Evolutionary conservation across 2,329 filamentous ascomycete genomes (phyloP), one percentile per base, ranked within the genome.

Genomic region (Microsporum canis): DNA sequence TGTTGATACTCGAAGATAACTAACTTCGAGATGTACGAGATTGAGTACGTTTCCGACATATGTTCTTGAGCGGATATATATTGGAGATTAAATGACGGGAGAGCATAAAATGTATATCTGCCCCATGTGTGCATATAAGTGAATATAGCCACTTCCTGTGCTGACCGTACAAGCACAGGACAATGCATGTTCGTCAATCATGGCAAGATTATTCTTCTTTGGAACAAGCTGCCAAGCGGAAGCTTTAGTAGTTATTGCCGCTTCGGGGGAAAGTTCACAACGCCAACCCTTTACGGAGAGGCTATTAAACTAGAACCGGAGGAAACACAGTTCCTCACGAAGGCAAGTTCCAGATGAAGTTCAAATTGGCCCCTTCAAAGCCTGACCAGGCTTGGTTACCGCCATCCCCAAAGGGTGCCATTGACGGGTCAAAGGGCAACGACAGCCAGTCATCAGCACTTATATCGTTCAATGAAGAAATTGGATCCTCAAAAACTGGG

Each of bases 311-410:
- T 27, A 47, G 43, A 3, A 27, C 43, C 43, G 27, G 5, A 12
- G 12, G 10, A 36, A 55, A 55, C 23, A 6, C 10, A 43, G 5
- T 8, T 17, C 33, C 7, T 70, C 65, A 75, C 12, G 71, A 70
- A 33, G 74, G 73, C 58, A 76, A 62, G 66, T 77, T 77, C 73
- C 73, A 77, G 31, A 77, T 72, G 61, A 77, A 77, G 63, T 77
- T 73, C 61, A 77, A 65, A 8, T 70, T 71, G 1, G 72, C 71
- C 3, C 72, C 72, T 62, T 75, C 74, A 62, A 74, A 72, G 23
- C 73, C 73, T 23, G 74, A 72, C 56, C 74, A 73, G 38, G 63
- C 31, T 59, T 75, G 74, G 5, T 68, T 71, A 31, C 70, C 69
- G 38, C 68, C 71, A 62, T 74, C 72, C 1, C 73, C 72, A 65